Evolutionary conservation across 164 flowering plant genomes (phyloP).

Genomic region (Malania oleifera): DNA sequence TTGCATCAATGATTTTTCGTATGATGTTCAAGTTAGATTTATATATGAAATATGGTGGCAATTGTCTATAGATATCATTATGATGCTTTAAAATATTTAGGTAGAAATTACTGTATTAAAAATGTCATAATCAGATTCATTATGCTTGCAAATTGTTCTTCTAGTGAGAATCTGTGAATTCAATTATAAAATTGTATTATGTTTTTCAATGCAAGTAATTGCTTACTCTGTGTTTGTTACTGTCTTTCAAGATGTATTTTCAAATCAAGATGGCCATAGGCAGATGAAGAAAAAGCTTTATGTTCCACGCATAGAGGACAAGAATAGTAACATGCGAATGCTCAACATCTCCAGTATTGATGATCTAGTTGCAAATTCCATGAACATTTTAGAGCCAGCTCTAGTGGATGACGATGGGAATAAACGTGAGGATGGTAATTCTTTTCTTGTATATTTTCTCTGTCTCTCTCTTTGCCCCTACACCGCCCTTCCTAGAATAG

Average conservation of each 20-base stretch:
- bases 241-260: constrained; percentile 13
- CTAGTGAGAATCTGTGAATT: not conserved
- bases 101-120: not conserved
- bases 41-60: not conserved
- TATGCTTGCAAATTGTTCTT: not conserved
- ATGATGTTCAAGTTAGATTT: not conserved
- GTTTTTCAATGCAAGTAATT: not conserved
- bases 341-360: constrained; percentile 61
- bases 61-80: not conserved
- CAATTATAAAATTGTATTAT: too few relatives aligned
- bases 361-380: constrained; percentile 87
- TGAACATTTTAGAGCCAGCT: constrained; percentile 93
- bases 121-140: not conserved
- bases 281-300: constrained; percentile 57
- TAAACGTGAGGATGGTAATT: constrained; percentile 86
- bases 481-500: not conserved
- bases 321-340: constrained; percentile 91
- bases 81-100: not conserved
- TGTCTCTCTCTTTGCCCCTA: not conserved
- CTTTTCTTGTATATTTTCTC: not conserved
- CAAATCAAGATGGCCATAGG: constrained; percentile 36
- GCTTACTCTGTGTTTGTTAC: not conserved
- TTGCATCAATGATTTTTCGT: not conserved
- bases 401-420: constrained; percentile 67
- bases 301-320: constrained; percentile 98